Base-by-base conservation (phyloP, 1,139 yeast genomes). In the Saccharomycopsis hybrid region DNA sequence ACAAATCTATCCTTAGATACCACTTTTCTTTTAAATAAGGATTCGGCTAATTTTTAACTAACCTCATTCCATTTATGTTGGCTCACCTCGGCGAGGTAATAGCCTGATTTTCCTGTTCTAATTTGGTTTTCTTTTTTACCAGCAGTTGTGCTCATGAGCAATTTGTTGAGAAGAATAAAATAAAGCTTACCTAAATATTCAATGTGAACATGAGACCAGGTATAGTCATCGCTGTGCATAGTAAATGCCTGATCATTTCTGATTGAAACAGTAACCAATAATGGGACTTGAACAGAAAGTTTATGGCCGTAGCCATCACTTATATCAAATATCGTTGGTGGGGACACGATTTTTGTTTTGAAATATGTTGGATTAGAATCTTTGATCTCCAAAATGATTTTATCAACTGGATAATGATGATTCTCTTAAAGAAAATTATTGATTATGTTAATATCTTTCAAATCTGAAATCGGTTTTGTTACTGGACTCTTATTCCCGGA, bases 161-260 rank as follows among this genome's bases (percentile, higher is more conserved):
- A 53, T 46, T 61, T 61, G n/a, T 55, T 43, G 40, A 68, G 52
- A 8, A 67, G 44, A 28, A 68, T 52, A 8, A 55, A 46, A 56
- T 68, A 71, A 45, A 70, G 59, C 2, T 59, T 59, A 5, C 72
- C 74, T 50, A 71, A 58, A 54, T 71, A 73, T 28, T 61, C 55
- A 43, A 71, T 64, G 55, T 71, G 69, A 39, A 71, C 59, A 46
- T 67, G 72, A 47, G 63, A 63, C 74, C 75, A 71, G 41, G 60
- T 56, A 54, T 64, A 66, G 24, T 63, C 54, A 3, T 74, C 74
- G 35, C 59, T 54, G 46, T 64, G 66, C 29, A 69, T 66, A 25
- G 63, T 57, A 50, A 64, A 67, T 1, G 65, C 62, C 54, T 66
- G 66, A 11, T 59, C 60, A 41, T 62, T 54, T 52, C 61, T 60